Base-by-base conservation (phyloP, 441 rosid species). In the Croton setiger region DNA sequence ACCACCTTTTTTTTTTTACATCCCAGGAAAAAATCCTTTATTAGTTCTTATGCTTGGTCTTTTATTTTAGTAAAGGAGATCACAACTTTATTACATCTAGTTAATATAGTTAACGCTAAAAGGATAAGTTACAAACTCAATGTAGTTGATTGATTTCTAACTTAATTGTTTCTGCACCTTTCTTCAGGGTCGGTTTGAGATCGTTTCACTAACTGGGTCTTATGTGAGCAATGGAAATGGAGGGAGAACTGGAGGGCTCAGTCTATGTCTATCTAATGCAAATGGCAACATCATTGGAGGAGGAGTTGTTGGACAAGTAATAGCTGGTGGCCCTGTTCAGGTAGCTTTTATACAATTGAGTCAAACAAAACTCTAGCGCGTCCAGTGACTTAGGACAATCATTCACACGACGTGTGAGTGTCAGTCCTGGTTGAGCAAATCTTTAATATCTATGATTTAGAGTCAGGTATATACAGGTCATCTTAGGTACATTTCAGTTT, bases 261-360 rank as follows among this genome's bases (percentile, higher is more conserved):
- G 96, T 72, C 85, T 89, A 33, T 92, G 94, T 53, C 80, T 95
- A 49, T 83, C 88, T 59, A 77, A 69, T 72, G 51, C 88, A 14
- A 86, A 86, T 75, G 98, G 97, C 67, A 89, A 87, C 74, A 84
- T 90, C 54, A 74, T 95, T 60, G 99, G 98, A 36, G 99, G 99
- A 77, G 96, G 88, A 15, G 81, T 95, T 69, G 94, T 91, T 43
- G 94, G 89, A 59, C 93, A 84, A 43, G 78, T 95, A 76, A 86
- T 68, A 53, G 98, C 99, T 73, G 92, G 91, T 12, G 92, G 98
- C 56, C 93, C 97, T 35, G 98, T 94, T 68, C 96, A 94, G 99
- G 99, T 94, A 74, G 68, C 35, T 35, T 18, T 48, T 39, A 58
- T 39, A 35, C 49, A 35, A 7, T 21, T 18, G 47, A 5, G 43